Evolutionary conservation across 768 basidiomycete species (phyloP), one percentile per base, ranked within the genome.

Genomic region (Naganishia randhawae): DNA sequence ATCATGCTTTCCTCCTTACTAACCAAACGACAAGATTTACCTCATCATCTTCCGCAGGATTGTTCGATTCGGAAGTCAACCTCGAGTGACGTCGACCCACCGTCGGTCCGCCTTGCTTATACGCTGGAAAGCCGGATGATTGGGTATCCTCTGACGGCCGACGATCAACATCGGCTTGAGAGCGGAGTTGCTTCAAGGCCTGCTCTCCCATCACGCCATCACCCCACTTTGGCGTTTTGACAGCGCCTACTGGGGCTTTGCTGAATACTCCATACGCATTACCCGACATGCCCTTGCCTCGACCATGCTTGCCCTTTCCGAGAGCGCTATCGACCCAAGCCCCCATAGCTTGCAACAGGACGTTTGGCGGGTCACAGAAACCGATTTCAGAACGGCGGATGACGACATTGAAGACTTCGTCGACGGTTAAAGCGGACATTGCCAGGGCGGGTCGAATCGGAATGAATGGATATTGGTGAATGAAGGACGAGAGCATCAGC

Each of bases 401-500:
- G n/a, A 57, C 66, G 31, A 54, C 32, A 19, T 70, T 64, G 57
- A 72, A 69, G 10, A 50, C 50, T 11, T 73, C 74, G 45, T 67
- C 69, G 2, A 64, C 37, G 5, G 50, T 32, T n/a, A 67, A 55
- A 3, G 50, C 53, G 6, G 45, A 66, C 25, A 55, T 62, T 8
- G 76, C 68, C 32, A 78, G 68, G 1, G 69, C 72, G 53, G 77
- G 73, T 14, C 72, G 68, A 31, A 80, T 67, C 0, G 75, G 72
- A 2, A 76, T 67, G 32, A 51, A 61, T 5, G 77, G 74, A 22
- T 69, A 45, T 3, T 74, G 70, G n/a, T 75, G 72, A 16, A 78
- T 57, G 69, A 78, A 69, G 41, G 76, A 71, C 13, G 73, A 69
- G 3, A 73, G 65, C 14, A 77, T 72, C 39, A 75, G 69, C 1